phyloP scores from a whole-genome alignment of 768 basidiomycete genomes.

The Cyclocybe aegerita region DNA sequence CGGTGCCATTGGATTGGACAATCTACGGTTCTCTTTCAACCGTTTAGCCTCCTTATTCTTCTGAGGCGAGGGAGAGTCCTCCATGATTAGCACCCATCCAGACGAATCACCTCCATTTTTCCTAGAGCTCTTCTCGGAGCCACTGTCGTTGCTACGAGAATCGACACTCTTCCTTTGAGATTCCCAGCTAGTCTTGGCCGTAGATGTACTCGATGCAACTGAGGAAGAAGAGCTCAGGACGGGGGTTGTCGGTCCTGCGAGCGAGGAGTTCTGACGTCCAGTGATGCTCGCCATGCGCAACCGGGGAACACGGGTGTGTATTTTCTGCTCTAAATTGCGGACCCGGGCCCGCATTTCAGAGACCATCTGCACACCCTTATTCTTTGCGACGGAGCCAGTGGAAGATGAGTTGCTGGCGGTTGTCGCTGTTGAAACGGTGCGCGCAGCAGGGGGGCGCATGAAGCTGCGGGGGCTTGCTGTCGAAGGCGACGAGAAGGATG shows the following conservation, averaged over 20 bases:
- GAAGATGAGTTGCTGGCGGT: conserved; percentile 42
- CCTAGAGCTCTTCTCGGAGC: conserved; percentile 42
- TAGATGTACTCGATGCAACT: conserved; percentile 37
- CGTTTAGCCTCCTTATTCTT: conserved; percentile 54
- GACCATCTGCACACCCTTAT: conserved; percentile 88
- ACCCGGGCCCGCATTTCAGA: conserved; percentile 89
- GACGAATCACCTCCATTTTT: conserved; percentile 60
- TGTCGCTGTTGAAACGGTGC: conserved; percentile 36
- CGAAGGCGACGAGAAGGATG: conserved; percentile 43
- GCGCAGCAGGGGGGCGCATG: conserved; percentile 45
- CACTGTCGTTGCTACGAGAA: conserved; percentile 46
- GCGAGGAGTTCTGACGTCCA: conserved; percentile 42
- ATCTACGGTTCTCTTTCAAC: conserved; percentile 43
- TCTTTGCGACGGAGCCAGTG: conserved; percentile 57
- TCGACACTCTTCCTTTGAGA: conserved; percentile 42
- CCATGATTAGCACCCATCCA: conserved; percentile 90
- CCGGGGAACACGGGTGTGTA: conserved; percentile 84
- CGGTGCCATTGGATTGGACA: conserved; percentile 61
- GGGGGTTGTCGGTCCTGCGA: conserved; percentile 20
- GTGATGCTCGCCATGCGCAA: conserved; percentile 80
- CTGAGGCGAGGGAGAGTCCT: conserved; percentile 73
- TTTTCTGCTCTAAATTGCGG: conserved; percentile 79
- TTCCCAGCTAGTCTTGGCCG: conserved; percentile 44
- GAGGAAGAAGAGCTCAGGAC: conserved; percentile 35
- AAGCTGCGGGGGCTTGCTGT: conserved; percentile 48